Conservation (phyloP, 306 rosid genomes). For the Cucumis sativus region DNA sequence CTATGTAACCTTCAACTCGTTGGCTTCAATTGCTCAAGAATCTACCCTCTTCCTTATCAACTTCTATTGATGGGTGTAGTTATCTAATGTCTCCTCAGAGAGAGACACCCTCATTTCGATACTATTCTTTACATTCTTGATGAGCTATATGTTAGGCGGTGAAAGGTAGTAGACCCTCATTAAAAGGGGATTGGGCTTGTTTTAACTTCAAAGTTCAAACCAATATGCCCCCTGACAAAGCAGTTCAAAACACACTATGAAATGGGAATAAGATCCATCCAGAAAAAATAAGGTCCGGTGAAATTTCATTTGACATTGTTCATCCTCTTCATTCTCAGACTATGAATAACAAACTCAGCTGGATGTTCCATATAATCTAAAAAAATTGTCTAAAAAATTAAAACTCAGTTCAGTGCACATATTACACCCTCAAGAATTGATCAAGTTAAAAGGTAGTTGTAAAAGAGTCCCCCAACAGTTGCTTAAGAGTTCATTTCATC, state of each 20-base stretch:
- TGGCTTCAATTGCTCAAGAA: slow-evolving; percentile 58
- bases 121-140: slow-evolving; percentile 54
- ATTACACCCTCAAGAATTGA: neutral
- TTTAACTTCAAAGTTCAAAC: slow-evolving; percentile 95
- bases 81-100: slow-evolving; percentile 51
- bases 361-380: neutral
- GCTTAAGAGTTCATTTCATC: neutral
- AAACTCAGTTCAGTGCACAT: neutral
- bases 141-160: slow-evolving; percentile 62
- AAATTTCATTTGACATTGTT: slow-evolving; percentile 8
- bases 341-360: neutral
- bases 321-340: slow-evolving; percentile 15
- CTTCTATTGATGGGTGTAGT: slow-evolving; percentile 46
- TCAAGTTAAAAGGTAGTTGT: neutral
- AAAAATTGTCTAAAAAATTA: neutral
- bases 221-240: slow-evolving; percentile 99
- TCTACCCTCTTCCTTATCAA: slow-evolving; percentile 64
- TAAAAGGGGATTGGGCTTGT: slow-evolving; percentile 92
- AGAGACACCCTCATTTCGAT: slow-evolving; percentile 45
- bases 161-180: slow-evolving; percentile 71
- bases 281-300: slow-evolving; percentile 6
- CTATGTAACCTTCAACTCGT: slow-evolving; percentile 40
- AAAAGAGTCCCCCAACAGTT: neutral
- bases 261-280: slow-evolving; percentile 18
- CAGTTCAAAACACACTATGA: slow-evolving; percentile 63